These are phyloP conservation scores for Mikania micrantha DNA, from an alignment of 129 eudicot genomes.

Conservation along the genomic window DNA sequence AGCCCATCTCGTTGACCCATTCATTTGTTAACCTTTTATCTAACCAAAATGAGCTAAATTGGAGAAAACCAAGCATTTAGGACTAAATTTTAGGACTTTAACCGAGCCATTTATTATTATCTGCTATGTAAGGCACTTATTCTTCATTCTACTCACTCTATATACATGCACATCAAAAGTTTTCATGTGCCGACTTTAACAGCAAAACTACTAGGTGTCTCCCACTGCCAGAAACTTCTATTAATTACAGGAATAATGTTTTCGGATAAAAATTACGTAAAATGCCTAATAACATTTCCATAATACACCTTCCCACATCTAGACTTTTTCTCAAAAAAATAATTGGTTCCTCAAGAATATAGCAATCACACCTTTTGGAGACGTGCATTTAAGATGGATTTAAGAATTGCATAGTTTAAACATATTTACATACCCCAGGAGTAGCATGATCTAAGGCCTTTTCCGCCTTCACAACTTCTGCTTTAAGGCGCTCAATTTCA, in stretches of 20 bases:
- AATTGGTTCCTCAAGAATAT: not conserved
- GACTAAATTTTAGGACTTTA: not conserved
- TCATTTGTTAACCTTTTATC: not conserved
- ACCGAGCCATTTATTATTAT: not conserved
- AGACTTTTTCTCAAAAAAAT: not conserved
- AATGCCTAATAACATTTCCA: conserved; percentile 1
- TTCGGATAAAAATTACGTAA: not conserved
- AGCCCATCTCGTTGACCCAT: not conserved
- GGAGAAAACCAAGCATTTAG: not conserved
- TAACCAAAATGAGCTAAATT: not conserved
- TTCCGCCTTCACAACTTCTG: conserved; percentile 87
- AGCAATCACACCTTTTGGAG: not conserved
- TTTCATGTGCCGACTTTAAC: not conserved
- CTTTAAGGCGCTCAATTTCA: conserved; percentile 80
- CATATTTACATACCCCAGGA: conserved; percentile 75
- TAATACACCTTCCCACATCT: not conserved
- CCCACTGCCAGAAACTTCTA: not conserved
- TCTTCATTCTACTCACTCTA: not conserved
- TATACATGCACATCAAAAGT: not conserved
- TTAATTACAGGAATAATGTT: not conserved
- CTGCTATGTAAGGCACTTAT: not conserved
- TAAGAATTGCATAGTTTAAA: not conserved
- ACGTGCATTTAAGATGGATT: conserved; percentile 7
- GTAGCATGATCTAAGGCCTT: conserved; percentile 94
- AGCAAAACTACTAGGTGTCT: not conserved